These are phyloP conservation scores for Endothia cerciana DNA, from an alignment of 2,329 filamentous ascomycete genomes.

Conservation along the genomic window DNA sequence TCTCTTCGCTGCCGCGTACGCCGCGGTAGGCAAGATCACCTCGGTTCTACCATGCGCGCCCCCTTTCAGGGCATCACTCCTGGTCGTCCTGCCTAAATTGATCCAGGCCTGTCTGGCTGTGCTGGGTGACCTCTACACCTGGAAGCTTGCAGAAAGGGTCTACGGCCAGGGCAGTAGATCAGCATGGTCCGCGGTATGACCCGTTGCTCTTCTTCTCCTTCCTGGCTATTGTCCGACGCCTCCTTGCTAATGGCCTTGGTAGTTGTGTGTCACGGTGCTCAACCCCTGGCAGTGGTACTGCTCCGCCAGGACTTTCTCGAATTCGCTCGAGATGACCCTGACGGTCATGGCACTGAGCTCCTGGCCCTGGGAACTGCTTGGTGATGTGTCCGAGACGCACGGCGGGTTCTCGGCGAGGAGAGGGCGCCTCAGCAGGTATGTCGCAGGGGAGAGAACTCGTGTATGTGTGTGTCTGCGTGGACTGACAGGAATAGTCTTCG, in stretches of 20 bases:
- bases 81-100: conserved; percentile 74
- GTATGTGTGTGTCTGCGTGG: not conserved
- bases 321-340: conserved; percentile 88
- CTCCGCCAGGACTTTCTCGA: conserved; percentile 90
- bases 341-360: conserved; percentile 78
- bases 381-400: conserved; percentile 40
- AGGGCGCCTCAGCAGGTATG: conserved; percentile 31
- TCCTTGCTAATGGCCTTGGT: conserved; percentile 17
- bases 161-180: conserved; percentile 69
- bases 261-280: conserved; percentile 72
- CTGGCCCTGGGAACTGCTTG: conserved; percentile 83
- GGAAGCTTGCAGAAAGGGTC: conserved; percentile 74
- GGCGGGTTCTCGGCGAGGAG: conserved; percentile 22
- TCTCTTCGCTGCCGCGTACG: conserved; percentile 80
- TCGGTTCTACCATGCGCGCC: conserved; percentile 56
- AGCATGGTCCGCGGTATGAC: conserved; percentile 68
- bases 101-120: conserved; percentile 80
- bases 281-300: conserved; percentile 98
- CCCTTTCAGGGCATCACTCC: conserved; percentile 63
- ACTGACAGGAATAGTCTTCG: conserved; percentile 50
- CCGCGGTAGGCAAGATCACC: conserved; percentile 60
- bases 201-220: conserved; percentile 35
- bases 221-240: not conserved
- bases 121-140: conserved; percentile 82
- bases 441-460: not conserved